Conservation (phyloP, 176 grass and related monocot genomes). For the Aegilops longissima region DNA sequence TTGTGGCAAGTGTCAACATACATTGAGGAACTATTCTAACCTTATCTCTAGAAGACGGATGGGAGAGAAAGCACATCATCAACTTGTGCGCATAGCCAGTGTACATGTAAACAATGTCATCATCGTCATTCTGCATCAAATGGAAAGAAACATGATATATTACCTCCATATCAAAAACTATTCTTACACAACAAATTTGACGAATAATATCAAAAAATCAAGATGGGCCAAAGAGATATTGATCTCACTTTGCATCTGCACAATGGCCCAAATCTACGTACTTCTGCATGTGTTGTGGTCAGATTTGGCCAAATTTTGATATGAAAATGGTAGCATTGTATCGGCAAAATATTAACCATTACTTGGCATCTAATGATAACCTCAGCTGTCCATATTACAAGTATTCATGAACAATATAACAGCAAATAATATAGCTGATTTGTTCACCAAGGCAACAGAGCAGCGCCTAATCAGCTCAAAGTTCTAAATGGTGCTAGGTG, state of each 20-base stretch:
- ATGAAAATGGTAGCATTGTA: neutral
- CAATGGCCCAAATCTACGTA: neutral
- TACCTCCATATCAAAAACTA: neutral
- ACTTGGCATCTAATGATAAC: neutral
- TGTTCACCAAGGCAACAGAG: neutral
- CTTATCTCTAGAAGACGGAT: slow-evolving; percentile 84
- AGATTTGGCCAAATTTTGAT: neutral
- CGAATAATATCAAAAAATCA: slow-evolving; percentile 3
- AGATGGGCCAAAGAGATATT: neutral
- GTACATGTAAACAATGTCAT: slow-evolving; percentile 92
- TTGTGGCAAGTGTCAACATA: neutral
- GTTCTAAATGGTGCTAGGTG: neutral
- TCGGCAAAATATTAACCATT: neutral
- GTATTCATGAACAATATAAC: neutral
- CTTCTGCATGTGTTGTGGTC: neutral
- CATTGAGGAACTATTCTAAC: slow-evolving; percentile 44
- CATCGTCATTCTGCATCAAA: slow-evolving; percentile 89
- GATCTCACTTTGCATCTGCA: neutral
- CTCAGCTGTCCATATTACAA: neutral
- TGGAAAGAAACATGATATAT: slow-evolving; percentile 25
- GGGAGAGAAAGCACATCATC: slow-evolving; percentile 96
- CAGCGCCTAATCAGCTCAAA: neutral
- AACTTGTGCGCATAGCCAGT: slow-evolving; percentile 91
- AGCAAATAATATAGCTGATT: neutral
- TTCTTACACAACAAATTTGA: slow-evolving; percentile 14